Evolutionary conservation across 75 land plant species (phyloP).

Genomic region (Selaginella tamariscina): DNA sequence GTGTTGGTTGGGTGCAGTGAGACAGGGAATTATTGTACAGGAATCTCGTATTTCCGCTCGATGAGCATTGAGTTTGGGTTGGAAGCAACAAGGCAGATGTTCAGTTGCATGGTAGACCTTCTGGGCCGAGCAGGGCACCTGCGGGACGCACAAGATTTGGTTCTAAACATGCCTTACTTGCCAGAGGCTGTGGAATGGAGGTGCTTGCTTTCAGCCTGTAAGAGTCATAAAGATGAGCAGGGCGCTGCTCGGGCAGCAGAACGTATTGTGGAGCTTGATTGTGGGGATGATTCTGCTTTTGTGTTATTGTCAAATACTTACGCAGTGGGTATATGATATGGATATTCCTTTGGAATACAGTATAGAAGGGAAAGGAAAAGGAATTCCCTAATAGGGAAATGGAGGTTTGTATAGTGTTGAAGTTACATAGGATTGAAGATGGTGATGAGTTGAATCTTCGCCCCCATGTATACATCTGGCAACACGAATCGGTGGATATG

Average conservation of each 20-base stretch:
- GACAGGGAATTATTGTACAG: neutral
- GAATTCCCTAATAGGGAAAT: too few relatives aligned
- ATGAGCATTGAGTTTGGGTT: neutral
- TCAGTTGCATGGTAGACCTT: slow-evolving; percentile 11
- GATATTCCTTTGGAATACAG: too few relatives aligned
- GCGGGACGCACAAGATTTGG: neutral
- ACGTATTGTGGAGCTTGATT: neutral
- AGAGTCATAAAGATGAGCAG: slow-evolving; percentile 1
- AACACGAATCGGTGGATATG: too few relatives aligned
- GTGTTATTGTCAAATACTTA: neutral
- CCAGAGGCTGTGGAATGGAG: neutral
- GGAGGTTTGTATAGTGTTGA: too few relatives aligned
- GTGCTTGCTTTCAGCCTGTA: neutral
- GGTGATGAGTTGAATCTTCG: too few relatives aligned
- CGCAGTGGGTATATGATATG: too few relatives aligned
- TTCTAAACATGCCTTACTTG: neutral
- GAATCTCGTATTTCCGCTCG: neutral
- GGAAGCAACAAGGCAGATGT: neutral
- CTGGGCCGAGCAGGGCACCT: slow-evolving; percentile 3
- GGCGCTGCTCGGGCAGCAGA: neutral
- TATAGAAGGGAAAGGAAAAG: too few relatives aligned
- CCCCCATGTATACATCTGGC: too few relatives aligned
- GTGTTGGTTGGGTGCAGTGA: slow-evolving; percentile 7
- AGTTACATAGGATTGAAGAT: too few relatives aligned
- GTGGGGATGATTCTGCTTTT: neutral